Base-by-base conservation (phyloP, 2,329 filamentous ascomycete species). In the Aspergillus tanneri region DNA sequence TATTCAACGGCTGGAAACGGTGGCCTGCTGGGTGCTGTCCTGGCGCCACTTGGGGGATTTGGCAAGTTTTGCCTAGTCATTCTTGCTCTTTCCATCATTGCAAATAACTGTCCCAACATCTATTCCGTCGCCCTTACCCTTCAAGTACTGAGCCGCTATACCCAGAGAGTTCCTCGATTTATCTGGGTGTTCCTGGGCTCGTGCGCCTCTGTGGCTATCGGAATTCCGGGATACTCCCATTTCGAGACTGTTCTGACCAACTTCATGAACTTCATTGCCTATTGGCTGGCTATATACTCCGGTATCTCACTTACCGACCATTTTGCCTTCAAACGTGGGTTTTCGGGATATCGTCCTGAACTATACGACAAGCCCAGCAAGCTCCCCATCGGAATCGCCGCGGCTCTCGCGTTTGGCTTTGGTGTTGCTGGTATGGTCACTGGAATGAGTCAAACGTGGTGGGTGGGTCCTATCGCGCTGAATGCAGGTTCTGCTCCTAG, bases 231-330 rank as follows among this genome's bases (percentile, higher is more conserved):
- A 2, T 88, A 87, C 70, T 70, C 68, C 4, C 75, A 84, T 61
- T 88, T 88, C 64, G 80, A 83, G 55, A 63, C 66, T 5, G 78
- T 86, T 3, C 74, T 89, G 11, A 78, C 85, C 63, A 85, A 87
- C 67, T 87, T 89, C 69, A 86, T 89, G 82, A 68, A 81, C 52
- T 64, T 84, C 43, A 83, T 84, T 52, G 72, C 80, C 2, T 90
- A 89, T 72, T 90, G 86, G 85, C 76, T 89, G 2, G 82, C 85
- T 39, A 87, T 89, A 58, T 90, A 89, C 70, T 79, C 82, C 54
- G 84, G 80, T 38, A 80, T 89, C 53, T 74, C 80, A 1, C 64
- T 88, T 14, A 72, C 77, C 2, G 86, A 89, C 46, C 86, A 89
- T 68, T 80, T 88, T 59, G 59, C 87, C 62, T 88, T 85, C 74